Evolutionary conservation across 345 rosid species (phyloP).

Genomic region (Populus simonii): DNA sequence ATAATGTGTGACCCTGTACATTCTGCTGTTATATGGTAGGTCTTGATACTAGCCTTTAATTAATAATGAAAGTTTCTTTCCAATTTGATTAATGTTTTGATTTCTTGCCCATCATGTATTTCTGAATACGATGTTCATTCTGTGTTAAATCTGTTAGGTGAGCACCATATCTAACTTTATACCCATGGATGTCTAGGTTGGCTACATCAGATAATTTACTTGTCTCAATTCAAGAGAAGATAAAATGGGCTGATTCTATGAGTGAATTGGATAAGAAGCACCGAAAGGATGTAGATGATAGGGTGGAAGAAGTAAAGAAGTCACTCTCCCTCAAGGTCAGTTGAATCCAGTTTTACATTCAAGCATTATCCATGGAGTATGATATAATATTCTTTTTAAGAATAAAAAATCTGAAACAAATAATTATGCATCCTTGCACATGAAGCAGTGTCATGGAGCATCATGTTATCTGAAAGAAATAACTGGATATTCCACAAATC

Average conservation of each 20-base stretch:
- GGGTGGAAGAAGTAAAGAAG: slow-evolving; percentile 81
- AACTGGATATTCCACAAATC: neutral
- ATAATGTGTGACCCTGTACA: neutral
- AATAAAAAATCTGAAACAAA: neutral
- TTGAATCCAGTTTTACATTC: slow-evolving; percentile 41
- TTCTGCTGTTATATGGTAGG: neutral
- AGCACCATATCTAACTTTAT: neutral
- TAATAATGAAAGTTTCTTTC: neutral
- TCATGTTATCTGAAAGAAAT: neutral
- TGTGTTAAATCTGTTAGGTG: neutral
- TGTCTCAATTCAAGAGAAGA: slow-evolving; percentile 84
- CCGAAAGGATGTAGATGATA: slow-evolving; percentile 72
- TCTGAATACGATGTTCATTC: neutral
- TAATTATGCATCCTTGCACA: neutral
- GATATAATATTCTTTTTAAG: neutral
- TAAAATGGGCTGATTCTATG: slow-evolving; percentile 98
- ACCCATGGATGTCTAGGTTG: slow-evolving; percentile 48
- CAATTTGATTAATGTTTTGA: neutral
- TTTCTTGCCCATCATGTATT: neutral
- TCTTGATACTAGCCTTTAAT: neutral
- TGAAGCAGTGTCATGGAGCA: neutral
- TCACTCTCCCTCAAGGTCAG: slow-evolving; percentile 86
- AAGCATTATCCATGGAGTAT: neutral
- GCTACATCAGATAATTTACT: slow-evolving; percentile 80
- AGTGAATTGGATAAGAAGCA: slow-evolving; percentile 83